Conservation (phyloP, 2,329 filamentous ascomycete species). For the Epichloe typhina region DNA sequence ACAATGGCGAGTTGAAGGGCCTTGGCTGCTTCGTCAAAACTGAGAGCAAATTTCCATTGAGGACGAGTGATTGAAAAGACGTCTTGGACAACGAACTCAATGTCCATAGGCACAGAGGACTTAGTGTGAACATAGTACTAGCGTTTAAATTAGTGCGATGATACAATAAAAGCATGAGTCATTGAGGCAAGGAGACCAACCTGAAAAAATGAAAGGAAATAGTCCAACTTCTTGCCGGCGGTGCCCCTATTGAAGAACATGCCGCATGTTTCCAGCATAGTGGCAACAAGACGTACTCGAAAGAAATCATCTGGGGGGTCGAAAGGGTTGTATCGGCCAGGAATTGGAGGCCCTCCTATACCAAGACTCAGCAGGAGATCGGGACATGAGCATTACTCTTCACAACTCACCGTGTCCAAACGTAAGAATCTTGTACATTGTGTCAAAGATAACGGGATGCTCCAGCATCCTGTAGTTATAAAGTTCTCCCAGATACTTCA, state of each 20-base stretch:
- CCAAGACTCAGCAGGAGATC: conserved; percentile 1
- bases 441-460: conserved; percentile 89
- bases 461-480: conserved; percentile 98
- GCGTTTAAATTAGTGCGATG: neutral
- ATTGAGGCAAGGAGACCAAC: conserved; percentile 22
- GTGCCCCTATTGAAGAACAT: conserved; percentile 94
- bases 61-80: conserved; percentile 74
- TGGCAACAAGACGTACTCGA: conserved; percentile 80
- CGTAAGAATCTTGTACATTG: conserved; percentile 84
- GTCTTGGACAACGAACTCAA: conserved; percentile 93
- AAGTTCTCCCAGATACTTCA: conserved; percentile 90
- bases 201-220: conserved; percentile 93
- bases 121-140: conserved; percentile 91
- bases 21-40: conserved; percentile 68
- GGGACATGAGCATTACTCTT: neutral
- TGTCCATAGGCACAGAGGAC: conserved; percentile 82
- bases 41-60: conserved; percentile 79
- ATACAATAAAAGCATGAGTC: neutral
- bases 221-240: conserved; percentile 93
- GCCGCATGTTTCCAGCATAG: conserved; percentile 85
- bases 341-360: conserved; percentile 62
- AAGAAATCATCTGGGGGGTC: conserved; percentile 96
- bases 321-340: conserved; percentile 61
- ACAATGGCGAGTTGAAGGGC: conserved; percentile 79
- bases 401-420: conserved; percentile 61